A percentile compares a stretch with the other conserved stretches of the same genome.
These are phyloP conservation scores for Collybia nuda DNA, from an alignment of 768 basidiomycete species.

Conservation along the genomic window DNA sequence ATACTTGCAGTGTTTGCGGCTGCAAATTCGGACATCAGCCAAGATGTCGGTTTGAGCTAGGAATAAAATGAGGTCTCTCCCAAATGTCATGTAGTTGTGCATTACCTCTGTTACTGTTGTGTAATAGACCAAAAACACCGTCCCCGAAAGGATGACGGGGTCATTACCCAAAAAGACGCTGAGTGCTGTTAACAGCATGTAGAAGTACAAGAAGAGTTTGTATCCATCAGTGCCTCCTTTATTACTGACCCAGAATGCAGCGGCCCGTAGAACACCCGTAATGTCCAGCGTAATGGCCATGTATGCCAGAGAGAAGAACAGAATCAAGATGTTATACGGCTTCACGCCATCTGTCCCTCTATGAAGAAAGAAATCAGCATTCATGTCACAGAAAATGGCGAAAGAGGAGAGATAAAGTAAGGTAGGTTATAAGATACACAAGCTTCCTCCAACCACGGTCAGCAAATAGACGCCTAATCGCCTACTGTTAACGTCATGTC, in stretches of 20 bases:
- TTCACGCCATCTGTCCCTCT: slow-evolving; percentile 61
- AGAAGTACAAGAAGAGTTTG: slow-evolving; percentile 78
- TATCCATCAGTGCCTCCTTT: slow-evolving; percentile 73
- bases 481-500: too few relatives aligned
- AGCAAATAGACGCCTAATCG: background rate
- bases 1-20: slow-evolving; percentile 79
- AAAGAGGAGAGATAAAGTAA: background rate
- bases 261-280: slow-evolving; percentile 72
- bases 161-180: slow-evolving; percentile 91
- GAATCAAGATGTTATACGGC: slow-evolving; percentile 90
- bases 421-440: background rate
- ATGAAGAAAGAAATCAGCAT: background rate
- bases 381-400: too few relatives aligned
- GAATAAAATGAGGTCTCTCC: background rate
- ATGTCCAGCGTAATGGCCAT: slow-evolving; percentile 90
- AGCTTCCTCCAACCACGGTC: background rate
- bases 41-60: slow-evolving; percentile 51
- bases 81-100: slow-evolving; percentile 2
- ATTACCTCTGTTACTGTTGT: slow-evolving; percentile 58
- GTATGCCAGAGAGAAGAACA: slow-evolving; percentile 92
- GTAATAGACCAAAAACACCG: slow-evolving; percentile 87
- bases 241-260: slow-evolving; percentile 88
- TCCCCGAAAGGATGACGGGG: slow-evolving; percentile 90
- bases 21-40: slow-evolving; percentile 76
- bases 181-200: slow-evolving; percentile 73